Conservation (phyloP, 805 yeast genomes). For the Hagleromyces aurorensis region DNA sequence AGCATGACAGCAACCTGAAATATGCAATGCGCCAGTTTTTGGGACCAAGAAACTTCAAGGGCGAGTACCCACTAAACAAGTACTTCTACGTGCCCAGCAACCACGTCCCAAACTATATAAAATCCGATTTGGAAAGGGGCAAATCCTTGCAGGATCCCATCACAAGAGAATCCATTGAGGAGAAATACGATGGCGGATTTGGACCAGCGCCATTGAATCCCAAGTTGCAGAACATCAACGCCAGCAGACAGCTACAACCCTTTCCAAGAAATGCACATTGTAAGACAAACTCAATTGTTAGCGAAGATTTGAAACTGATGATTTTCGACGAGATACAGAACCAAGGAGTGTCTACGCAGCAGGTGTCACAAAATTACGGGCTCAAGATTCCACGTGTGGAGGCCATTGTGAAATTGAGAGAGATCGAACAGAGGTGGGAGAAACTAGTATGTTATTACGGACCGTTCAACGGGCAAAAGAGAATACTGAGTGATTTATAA, state of each 20-base stretch:
- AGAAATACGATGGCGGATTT: slow-evolving; percentile 16
- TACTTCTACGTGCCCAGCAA: slow-evolving; percentile 59
- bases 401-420: slow-evolving; percentile 67
- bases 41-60: slow-evolving; percentile 79
- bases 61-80: slow-evolving; percentile 71
- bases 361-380: slow-evolving; percentile 70
- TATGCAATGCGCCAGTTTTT: slow-evolving; percentile 63
- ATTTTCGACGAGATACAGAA: slow-evolving; percentile 50
- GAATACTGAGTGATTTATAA: background rate
- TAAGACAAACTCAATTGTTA: slow-evolving; percentile 54
- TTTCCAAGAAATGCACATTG: slow-evolving; percentile 73
- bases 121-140: slow-evolving; percentile 43
- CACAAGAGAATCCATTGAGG: slow-evolving; percentile 27
- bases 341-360: slow-evolving; percentile 53
- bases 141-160: slow-evolving; percentile 30
- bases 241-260: slow-evolving; percentile 46
- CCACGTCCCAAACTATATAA: slow-evolving; percentile 66
- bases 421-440: slow-evolving; percentile 56
- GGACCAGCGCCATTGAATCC: slow-evolving; percentile 11
- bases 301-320: slow-evolving; percentile 49
- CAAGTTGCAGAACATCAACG: slow-evolving; percentile 6
- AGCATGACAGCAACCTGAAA: slow-evolving; percentile 46
- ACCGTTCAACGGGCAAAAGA: background rate
- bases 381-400: slow-evolving; percentile 80
- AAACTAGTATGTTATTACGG: slow-evolving; percentile 44